These are phyloP conservation scores for Termitomyces sp. DNA, from an alignment of 768 basidiomycete species.

Conservation along the genomic window DNA sequence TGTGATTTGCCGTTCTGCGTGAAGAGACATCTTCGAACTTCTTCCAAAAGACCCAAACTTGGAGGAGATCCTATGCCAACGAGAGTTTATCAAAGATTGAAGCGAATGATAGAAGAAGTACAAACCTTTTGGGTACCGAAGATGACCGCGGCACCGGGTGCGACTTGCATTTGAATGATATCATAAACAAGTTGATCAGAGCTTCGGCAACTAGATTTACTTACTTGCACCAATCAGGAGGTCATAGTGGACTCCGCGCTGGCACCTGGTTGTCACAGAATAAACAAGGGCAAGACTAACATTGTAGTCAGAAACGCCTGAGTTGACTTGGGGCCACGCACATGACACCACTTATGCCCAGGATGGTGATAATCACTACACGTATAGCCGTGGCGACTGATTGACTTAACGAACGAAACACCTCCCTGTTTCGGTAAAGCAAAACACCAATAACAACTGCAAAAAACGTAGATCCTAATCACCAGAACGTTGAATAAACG, in stretches of 20 bases:
- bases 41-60: slow-evolving; percentile 16
- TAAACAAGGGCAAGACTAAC: slow-evolving; percentile 25
- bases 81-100: background rate
- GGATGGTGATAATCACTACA: slow-evolving; percentile 23
- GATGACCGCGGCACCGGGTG: slow-evolving; percentile 22
- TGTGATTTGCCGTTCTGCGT: background rate
- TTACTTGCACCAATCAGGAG: slow-evolving; percentile 24
- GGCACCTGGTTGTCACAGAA: slow-evolving; percentile 12
- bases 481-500: background rate
- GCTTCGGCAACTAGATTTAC: background rate
- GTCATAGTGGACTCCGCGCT: slow-evolving; percentile 24
- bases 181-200: background rate
- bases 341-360: slow-evolving; percentile 17
- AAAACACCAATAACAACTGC: slow-evolving; percentile 20
- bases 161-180: slow-evolving; percentile 14
- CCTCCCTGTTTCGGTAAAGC: slow-evolving; percentile 22
- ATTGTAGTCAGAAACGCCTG: background rate
- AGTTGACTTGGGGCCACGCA: background rate
- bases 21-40: background rate
- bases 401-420: slow-evolving; percentile 21
- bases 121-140: slow-evolving; percentile 27
- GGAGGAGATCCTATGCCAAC: slow-evolving; percentile 12
- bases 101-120: background rate
- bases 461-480: background rate
- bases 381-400: slow-evolving; percentile 26